These are phyloP conservation scores for Mortierella antarctica DNA, from an alignment of 192 early-diverging fungal genomes.

Conservation along the genomic window DNA sequence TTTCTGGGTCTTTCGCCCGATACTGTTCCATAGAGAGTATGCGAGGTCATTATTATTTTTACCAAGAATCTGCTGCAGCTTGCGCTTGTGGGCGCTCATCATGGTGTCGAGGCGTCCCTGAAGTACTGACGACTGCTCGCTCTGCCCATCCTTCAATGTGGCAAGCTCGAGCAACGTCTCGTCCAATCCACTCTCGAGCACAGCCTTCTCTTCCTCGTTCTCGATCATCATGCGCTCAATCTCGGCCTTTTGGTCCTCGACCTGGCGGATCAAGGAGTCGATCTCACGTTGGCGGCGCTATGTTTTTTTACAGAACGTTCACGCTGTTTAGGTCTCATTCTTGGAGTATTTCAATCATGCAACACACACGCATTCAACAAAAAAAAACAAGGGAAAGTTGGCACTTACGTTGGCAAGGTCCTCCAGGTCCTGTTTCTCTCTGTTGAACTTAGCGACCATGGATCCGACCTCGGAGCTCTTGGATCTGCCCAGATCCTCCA, in stretches of 20 bases:
- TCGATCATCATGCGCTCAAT: slow-evolving; percentile 73
- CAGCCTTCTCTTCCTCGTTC: slow-evolving; percentile 85
- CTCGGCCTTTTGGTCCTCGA: slow-evolving; percentile 89
- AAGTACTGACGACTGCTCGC: slow-evolving; percentile 25
- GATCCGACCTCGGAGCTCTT: slow-evolving; percentile 88
- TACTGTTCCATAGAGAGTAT: slow-evolving; percentile 9
- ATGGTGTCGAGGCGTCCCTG: slow-evolving; percentile 75
- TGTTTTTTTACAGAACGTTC: slow-evolving; percentile 45
- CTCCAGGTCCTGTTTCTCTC: slow-evolving; percentile 87
- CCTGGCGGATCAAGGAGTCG: slow-evolving; percentile 44
- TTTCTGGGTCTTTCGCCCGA: slow-evolving; percentile 46
- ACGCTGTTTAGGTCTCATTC: not conserved
- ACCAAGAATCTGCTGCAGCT: slow-evolving; percentile 80
- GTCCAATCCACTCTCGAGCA: slow-evolving; percentile 84
- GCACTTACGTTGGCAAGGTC: slow-evolving; percentile 58
- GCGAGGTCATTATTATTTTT: not conserved
- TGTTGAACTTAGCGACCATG: slow-evolving; percentile 83
- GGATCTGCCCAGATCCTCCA: slow-evolving; percentile 80
- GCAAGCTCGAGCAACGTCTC: slow-evolving; percentile 81
- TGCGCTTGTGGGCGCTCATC: slow-evolving; percentile 69
- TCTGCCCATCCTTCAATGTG: slow-evolving; percentile 41
- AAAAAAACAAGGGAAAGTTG: slow-evolving; percentile 1
- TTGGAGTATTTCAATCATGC: slow-evolving; percentile 68
- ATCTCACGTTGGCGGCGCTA: slow-evolving; percentile 56
- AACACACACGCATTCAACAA: not conserved